Percentiles rank a stretch among this genome's conserved stretches.
phyloP scores from a whole-genome alignment of 1,284 basidiomycete genomes.

The Leccinum huronense region DNA sequence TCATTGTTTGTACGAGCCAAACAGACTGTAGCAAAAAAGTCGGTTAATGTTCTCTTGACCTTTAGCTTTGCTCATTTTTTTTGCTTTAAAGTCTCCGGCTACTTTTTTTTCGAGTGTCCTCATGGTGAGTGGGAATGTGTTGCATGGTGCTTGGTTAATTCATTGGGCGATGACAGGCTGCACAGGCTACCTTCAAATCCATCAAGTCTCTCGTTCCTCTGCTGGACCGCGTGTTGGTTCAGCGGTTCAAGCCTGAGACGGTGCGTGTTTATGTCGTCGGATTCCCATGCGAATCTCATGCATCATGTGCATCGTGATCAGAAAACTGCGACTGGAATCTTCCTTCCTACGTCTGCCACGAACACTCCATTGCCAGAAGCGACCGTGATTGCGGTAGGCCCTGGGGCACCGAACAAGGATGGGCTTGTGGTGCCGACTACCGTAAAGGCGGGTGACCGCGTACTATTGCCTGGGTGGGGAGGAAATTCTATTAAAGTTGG shows the following conservation, averaged over 20 bases:
- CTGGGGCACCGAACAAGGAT: constrained; percentile 86
- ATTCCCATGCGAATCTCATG: not conserved
- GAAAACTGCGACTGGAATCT: constrained; percentile 95
- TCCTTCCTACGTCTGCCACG: constrained; percentile 88
- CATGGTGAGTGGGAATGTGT: constrained; percentile 28
- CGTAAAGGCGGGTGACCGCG: constrained; percentile 89
- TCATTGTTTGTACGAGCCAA: constrained; percentile 28
- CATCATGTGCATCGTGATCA: constrained; percentile 32
- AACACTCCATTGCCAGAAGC: constrained; percentile 89
- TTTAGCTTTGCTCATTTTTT: constrained; percentile 28
- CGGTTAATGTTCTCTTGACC: constrained; percentile 13
- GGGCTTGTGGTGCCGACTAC: constrained; percentile 76
- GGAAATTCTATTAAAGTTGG: constrained; percentile 96
- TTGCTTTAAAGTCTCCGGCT: constrained; percentile 9
- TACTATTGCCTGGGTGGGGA: constrained; percentile 94
- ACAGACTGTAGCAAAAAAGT: constrained; percentile 24
- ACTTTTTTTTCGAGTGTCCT: constrained; percentile 5
- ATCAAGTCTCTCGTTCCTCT: constrained; percentile 92
- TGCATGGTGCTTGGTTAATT: not conserved
- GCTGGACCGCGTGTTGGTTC: constrained; percentile 95
- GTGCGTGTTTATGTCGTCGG: constrained; percentile 45
- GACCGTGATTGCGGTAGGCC: constrained; percentile 94
- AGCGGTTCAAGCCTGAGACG: constrained; percentile 93
- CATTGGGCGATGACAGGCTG: constrained; percentile 43
- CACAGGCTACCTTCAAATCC: constrained; percentile 87